Evolutionary conservation across 164 flowering plant genomes (phyloP), one percentile per base, ranked within the genome.

Genomic region (Tetracentron sinense): DNA sequence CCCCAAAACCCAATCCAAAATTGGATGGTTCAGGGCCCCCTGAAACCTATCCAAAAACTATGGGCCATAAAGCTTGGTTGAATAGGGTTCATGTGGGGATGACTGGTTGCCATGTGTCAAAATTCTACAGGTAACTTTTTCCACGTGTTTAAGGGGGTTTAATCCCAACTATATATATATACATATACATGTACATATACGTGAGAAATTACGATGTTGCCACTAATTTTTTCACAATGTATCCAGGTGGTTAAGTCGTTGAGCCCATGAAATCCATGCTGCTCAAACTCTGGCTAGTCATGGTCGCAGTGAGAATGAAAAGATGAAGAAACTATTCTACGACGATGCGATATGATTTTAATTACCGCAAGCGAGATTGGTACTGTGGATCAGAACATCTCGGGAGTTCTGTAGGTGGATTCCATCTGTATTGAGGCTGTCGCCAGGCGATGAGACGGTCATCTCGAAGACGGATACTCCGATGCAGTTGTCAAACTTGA

Each of bases 351-450:
- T n/a, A 26, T 6, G 19, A 57, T 20, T 42, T 27, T 20, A 55
- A 56, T 64, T 81, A 87, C 94, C 94, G 53, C 89, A 79, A 22
- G 89, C 82, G 38, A 88, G 73, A 58, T 62, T 76, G 42, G 73
- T 61, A 57, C 65, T 66, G 53, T 67, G 72, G 56, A 88, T 82
- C 53, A 64, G 59, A 28, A 82, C 94, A 54, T 81, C 74, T 58
- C 75, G 67, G 42, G 87, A 76, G 71, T 81, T 77, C 63, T 84
- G 83, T n/a, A 88, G 78, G 72, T 88, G 95, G 56, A 88, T 88
- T 48, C 95, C 92, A 28, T 88, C 95, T 6, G 95, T 88, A 71
- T 88, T 82, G 31, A 80, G 85, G 65, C 89, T 84, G 65, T 81
- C 71, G 0, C 80, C 85, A 0, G 95, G 95, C 1, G 92, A 86